A percentile compares a stretch with the other conserved stretches of the same genome.
phyloP scores from a whole-genome alignment of 1,139 yeast species.

The Magnusiomyces fungicola region DNA sequence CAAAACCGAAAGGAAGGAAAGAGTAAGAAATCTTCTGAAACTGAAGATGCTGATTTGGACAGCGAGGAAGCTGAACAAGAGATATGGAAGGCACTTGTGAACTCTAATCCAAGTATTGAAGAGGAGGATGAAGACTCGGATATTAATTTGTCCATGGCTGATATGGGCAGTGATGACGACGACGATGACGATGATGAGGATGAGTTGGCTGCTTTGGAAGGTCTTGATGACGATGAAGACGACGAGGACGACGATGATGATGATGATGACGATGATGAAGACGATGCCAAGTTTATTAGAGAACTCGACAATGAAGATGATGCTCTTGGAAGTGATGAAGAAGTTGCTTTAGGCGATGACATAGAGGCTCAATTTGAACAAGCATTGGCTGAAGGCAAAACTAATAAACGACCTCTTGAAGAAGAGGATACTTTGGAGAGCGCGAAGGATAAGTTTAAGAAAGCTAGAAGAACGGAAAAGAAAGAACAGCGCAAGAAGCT shows the following conservation, averaged over 20 bases:
- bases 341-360: conserved; percentile 21
- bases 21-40: conserved; percentile 19
- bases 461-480: conserved; percentile 23
- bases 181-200: conserved; percentile 32
- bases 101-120: conserved; percentile 72
- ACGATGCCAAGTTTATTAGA: no score
- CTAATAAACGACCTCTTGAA: conserved; percentile 13
- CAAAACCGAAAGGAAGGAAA: conserved; percentile 35
- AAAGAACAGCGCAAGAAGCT: conserved; percentile 53
- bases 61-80: conserved; percentile 60
- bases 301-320: conserved; percentile 25
- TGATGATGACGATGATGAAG: conserved; percentile 28
- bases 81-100: conserved; percentile 84
- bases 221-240: conserved; percentile 27
- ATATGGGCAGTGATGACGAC: conserved; percentile 35
- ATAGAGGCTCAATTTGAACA: conserved; percentile 14
- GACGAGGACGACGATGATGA: conserved; percentile 32
- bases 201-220: conserved; percentile 25
- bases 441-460: conserved; percentile 41
- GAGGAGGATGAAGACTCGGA: conserved; percentile 38
- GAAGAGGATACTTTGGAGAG: conserved; percentile 28
- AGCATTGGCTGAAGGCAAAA: conserved; percentile 13
- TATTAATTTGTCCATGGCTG: conserved; percentile 20
- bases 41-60: conserved; percentile 32
- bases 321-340: conserved; percentile 16